Evolutionary conservation across 2,329 filamentous ascomycete genomes (phyloP), one percentile per base, ranked within the genome.

Genomic region (Thielaviopsis musarum): DNA sequence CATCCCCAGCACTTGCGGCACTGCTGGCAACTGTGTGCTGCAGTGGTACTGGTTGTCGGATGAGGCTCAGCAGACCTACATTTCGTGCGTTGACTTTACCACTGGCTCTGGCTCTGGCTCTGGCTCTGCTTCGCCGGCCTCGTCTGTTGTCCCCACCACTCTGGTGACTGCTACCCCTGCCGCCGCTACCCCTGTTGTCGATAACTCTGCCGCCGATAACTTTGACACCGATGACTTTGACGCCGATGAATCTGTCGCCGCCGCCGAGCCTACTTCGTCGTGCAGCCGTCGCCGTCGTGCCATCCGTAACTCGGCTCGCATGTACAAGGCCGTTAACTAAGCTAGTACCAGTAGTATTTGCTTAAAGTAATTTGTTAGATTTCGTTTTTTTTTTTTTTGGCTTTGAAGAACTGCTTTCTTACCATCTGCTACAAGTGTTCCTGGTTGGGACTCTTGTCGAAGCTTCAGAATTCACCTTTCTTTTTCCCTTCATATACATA

Each of bases 11-110:
- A 63, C 61, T 4, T 72, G 70, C 57, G 57, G 55, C 2, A 60
- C 64, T 15, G 66, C 66, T 0, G 71, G 70, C 4, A 65, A 68
- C 52, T 72, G 71, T 26, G 70, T 71, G 4, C 45, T 73, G 62
- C 73, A 78, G 56, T 77, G 76, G 72, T 76, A 75, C 68, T 72
- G 70, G 70, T 69, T 70, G 58, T 70, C 70, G 1, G 68, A 67
- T 1, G 62, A 54, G 1, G 70, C 70, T 0, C 64, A 69, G 64
- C 71, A 73, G 66, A 73, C 70, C 1, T 73, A 73, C 52, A 66
- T 71, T 63, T 71, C 69, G 61, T 73, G 71, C 48, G 64, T 73
- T 9, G 70, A 73, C 60, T 72, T 72, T 53, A 60, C 58, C 19
- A 45, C 52, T 15, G 63, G 51, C 22, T 57, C 52, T 4, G 34